Evolutionary conservation across 2,329 filamentous ascomycete species (phyloP), one percentile per base, ranked within the genome.

Genomic region (Aspergillus sergii): DNA sequence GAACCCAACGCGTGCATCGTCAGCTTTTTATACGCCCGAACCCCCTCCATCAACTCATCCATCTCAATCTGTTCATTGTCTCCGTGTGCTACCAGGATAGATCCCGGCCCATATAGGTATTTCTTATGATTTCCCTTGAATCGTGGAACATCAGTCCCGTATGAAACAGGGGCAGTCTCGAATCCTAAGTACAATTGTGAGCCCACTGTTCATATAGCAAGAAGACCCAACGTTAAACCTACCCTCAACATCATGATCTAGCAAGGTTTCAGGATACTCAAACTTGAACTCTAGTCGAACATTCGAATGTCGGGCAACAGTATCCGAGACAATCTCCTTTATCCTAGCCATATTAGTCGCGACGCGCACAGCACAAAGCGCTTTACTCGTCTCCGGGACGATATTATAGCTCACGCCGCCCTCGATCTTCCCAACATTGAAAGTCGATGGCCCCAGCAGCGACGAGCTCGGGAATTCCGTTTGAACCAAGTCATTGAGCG

Each of bases 401-500:
- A 81, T 76, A 62, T 80, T 80, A 66, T 80, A 78, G 58, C 72
- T 75, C 48, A 73, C 77, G 3, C 79, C 79, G 26, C 79, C 79
- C 45, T 76, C 65, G 6, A 81, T 71, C 39, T 74, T 79, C 9
- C 78, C 79, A 30, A 77, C 75, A 63, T 81, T 78, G 55, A 81
- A 75, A 4, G 78, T 80, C 3, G 78, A 78, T 1, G 75, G 73
- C 0, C 78, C 78, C 4, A 81, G 72, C 0, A 80, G 71, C 11
- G 78, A 73, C 0, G 77, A 80, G 0, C 68, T 64, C 0, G 79
- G 79, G 66, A 73, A 77, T 2, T 67, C 62, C 1, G 71, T 68
- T 0, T 26, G 23, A 11, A 59, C n/a, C 1, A 67, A 62, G 10
- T 74, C 69, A 7, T 68, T 67, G 2, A 80, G 72, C 10, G 77